Base-by-base conservation (phyloP, 2,329 filamentous ascomycete genomes). In the Monosporascus sp. region DNA sequence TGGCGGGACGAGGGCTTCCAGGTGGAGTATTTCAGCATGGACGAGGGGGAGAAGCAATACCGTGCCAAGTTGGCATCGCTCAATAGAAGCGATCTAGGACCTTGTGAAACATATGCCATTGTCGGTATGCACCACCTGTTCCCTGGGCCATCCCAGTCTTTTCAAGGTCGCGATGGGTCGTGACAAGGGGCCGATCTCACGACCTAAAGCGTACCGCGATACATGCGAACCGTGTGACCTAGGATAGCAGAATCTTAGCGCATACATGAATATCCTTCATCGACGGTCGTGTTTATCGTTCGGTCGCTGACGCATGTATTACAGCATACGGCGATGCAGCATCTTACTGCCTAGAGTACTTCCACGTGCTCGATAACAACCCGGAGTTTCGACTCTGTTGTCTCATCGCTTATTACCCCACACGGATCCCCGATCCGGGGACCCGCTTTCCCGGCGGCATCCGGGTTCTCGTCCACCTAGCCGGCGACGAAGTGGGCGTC, bases 321-420 rank as follows among this genome's bases (percentile, higher is more conserved):
- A 25, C 22, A 74, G 74, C 74, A 4, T 77, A 68, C 37, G 75
- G 75, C 2, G 71, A 75, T 22, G 75, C 75, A 0, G 75, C 75
- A 3, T 66, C 69, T 5, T 47, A 66, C 31, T 77, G 74, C 47
- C 66, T 77, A 1, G 72, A 77, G 61, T 70, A 75, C 56, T 77
- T 73, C 55, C 74, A 77, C 57, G 54, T 74, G 11, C 54, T 74
- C 11, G 74, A 75, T 50, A 72, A 77, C 51, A 77, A 77, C 54
- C 67, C 68, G 3, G 72, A 75, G 8, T 71, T 71, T 57, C 74
- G 72, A 52, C 68, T 77, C 20, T 67, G 69, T 3, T 65, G 70
- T 9, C 68, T 77, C 3, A 66, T 77, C 9, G 75, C 74, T 0
- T 77, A 77, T 54, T 77, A 77, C 53, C 75, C 75, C 1, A 70